Evolutionary conservation across 2,329 filamentous ascomycete species (phyloP).

Genomic region (Diplodia mutila): DNA sequence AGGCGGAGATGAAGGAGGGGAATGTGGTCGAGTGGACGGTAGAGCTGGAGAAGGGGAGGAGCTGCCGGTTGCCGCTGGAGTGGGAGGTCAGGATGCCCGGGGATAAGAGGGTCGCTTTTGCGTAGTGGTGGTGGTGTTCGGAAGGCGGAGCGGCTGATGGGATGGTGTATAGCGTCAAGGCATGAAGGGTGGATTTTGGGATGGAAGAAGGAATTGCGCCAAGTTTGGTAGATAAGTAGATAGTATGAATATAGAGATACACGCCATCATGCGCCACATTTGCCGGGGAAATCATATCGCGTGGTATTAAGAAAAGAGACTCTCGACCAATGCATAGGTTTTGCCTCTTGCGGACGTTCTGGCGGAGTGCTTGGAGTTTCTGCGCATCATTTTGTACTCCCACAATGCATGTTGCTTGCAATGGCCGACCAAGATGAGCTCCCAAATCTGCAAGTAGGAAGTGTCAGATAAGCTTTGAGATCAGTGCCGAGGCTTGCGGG

Average conservation of each 20-base stretch:
- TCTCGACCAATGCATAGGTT: neutral
- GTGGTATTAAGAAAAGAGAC: neutral
- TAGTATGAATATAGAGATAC: neutral
- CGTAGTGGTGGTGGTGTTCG: neutral
- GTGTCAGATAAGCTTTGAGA: neutral
- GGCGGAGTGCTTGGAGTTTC: neutral
- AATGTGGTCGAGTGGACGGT: constrained; percentile 32
- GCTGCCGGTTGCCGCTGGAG: constrained; percentile 62
- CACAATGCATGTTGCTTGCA: neutral
- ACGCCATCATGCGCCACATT: neutral
- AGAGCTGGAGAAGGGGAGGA: constrained; percentile 52
- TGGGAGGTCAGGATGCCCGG: constrained; percentile 64
- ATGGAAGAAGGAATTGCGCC: neutral
- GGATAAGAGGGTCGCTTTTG: constrained; percentile 47
- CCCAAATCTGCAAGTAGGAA: neutral
- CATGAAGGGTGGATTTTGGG: neutral
- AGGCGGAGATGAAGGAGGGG: constrained; percentile 27
- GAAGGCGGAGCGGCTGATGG: no score
- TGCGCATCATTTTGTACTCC: neutral
- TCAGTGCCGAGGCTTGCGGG: neutral
- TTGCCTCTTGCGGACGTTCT: neutral
- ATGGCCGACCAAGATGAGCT: neutral
- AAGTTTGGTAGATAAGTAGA: neutral
- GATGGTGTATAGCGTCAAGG: no score
- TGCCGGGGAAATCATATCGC: neutral